These are phyloP conservation scores for Corrigiola litoralis DNA, from an alignment of 179 eudicot genomes.

Conservation along the genomic window DNA sequence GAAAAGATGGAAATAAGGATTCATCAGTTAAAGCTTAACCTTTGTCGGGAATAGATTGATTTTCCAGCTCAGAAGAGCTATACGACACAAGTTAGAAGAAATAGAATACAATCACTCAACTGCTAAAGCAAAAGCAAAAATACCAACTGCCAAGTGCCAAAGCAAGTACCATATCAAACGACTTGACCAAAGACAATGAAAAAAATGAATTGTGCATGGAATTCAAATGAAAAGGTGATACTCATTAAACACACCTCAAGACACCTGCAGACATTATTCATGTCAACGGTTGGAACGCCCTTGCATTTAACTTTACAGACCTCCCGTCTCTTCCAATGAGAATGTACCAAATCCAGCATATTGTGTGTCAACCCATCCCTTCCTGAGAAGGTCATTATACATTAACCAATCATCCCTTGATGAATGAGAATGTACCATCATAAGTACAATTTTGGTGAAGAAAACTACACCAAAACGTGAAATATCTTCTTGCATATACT, in stretches of 20 bases:
- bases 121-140: no score
- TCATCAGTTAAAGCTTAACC: not conserved
- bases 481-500: no score
- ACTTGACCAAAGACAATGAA: not conserved
- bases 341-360: conserved; percentile 87
- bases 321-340: conserved; percentile 77
- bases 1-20: not conserved
- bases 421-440: not conserved
- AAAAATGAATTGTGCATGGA: not conserved
- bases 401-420: not conserved
- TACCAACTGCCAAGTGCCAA: no score
- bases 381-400: conserved; percentile 41
- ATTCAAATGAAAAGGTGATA: not conserved
- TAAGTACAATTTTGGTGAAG: no score
- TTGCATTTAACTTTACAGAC: conserved; percentile 93
- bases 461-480: conserved; percentile 4
- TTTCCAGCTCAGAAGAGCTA: not conserved
- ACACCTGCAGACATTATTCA: conserved; percentile 77
- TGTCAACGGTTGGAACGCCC: conserved; percentile 96
- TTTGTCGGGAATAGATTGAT: not conserved
- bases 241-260: conserved; percentile 57
- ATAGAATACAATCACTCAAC: no score
- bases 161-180: not conserved
- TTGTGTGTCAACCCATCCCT: conserved; percentile 96
- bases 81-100: not conserved